These are phyloP conservation scores for Cladochytrium tenue DNA, from an alignment of 371 early-diverging fungal species.

Conservation along the genomic window DNA sequence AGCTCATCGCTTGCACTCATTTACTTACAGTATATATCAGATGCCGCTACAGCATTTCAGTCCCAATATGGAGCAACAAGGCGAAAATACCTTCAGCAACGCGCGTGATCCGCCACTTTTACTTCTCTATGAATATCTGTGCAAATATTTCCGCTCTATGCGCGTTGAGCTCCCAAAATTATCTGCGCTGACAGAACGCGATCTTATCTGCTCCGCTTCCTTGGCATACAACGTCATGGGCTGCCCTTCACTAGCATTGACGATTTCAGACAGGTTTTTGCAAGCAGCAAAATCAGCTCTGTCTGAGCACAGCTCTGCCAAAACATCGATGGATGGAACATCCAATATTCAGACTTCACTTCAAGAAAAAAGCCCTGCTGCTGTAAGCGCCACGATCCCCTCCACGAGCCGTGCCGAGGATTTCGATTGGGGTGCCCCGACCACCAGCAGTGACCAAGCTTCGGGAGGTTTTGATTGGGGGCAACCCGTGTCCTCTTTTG, in stretches of 20 bases:
- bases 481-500: slow-evolving; percentile 10
- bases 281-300: slow-evolving; percentile 3
- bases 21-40: too few relatives aligned
- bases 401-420: too few relatives aligned
- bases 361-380: slow-evolving; percentile 4
- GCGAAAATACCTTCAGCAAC: background rate
- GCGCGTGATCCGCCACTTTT: slow-evolving; percentile 72
- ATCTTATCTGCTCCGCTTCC: slow-evolving; percentile 62
- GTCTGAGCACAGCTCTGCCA: background rate
- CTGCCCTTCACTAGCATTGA: slow-evolving; percentile 71
- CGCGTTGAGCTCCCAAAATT: slow-evolving; percentile 28
- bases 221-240: slow-evolving; percentile 75
- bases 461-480: slow-evolving; percentile 25
- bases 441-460: slow-evolving; percentile 24
- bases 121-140: slow-evolving; percentile 73
- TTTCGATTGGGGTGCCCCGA: slow-evolving; percentile 16
- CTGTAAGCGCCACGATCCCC: too few relatives aligned
- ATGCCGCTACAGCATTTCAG: background rate
- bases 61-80: background rate
- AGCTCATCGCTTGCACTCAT: slow-evolving; percentile 18
- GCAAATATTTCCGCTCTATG: slow-evolving; percentile 41
- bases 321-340: slow-evolving; percentile 2
- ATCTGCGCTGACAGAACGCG: slow-evolving; percentile 44
- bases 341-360: background rate
- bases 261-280: slow-evolving; percentile 45